Conservation (phyloP, 768 basidiomycete species). For the Paxillus ammoniavirescens region DNA sequence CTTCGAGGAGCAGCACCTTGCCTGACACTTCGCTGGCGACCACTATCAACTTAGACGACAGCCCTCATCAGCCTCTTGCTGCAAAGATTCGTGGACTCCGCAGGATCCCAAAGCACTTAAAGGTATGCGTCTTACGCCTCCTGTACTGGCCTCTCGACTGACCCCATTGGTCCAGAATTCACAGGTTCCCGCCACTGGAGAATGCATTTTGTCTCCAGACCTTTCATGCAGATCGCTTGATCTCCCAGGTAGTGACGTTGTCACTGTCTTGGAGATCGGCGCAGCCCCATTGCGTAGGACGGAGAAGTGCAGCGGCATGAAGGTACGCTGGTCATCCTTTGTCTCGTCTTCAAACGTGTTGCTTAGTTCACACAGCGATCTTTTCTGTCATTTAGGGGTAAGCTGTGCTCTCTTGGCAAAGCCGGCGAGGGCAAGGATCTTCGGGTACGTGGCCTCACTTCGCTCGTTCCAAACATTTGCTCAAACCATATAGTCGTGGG, state of each 20-base stretch:
- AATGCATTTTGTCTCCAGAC: neutral
- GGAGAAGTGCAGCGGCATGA: neutral
- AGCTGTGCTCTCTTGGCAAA: neutral
- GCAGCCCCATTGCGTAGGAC: neutral
- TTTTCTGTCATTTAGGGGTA: neutral
- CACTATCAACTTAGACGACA: conserved; percentile 12
- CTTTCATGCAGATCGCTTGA: neutral
- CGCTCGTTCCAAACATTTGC: neutral
- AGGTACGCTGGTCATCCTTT: neutral
- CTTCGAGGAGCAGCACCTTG: conserved; percentile 1
- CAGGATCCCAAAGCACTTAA: conserved; percentile 15
- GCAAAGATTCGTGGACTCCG: conserved; percentile 10
- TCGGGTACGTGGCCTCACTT: conserved; percentile 3
- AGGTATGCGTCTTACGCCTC: conserved; percentile 1
- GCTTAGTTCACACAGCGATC: conserved; percentile 10
- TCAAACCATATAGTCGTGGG: conserved; percentile 5
- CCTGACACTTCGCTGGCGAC: conserved; percentile 18
- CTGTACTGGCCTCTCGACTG: neutral
- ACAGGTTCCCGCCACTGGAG: neutral
- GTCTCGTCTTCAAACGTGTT: neutral
- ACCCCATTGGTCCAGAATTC: neutral
- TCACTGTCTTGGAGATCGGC: neutral
- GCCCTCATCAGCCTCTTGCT: neutral
- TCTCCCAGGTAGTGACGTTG: neutral
- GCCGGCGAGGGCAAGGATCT: neutral